Base-by-base conservation (phyloP, 257 asterid genomes). In the Capsicum baccatum region DNA sequence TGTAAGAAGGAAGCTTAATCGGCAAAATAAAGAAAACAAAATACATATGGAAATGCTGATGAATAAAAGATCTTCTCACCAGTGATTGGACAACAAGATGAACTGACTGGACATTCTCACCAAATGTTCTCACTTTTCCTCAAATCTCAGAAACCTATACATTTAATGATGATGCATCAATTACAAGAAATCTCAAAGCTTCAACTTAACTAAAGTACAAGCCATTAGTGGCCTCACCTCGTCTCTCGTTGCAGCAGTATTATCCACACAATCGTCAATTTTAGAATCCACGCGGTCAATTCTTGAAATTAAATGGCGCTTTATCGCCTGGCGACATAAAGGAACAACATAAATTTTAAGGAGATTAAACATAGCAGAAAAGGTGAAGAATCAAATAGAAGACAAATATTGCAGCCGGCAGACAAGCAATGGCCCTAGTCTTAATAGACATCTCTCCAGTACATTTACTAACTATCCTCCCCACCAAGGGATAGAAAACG, bases 201-300 rank as follows among this genome's bases (percentile, higher is more conserved):
- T 83, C 85, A 52, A 42, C 83, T 14, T 26, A 73, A 15, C 83
- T 81, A 67, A 83, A 54, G 47, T 54, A 54, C 66, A 78, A 26
- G 82, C 17, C 69, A 21, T 68, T 26, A 68, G 83, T 67, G 81
- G 81, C 62, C 97, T 86, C 57, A 94, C 99, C 97, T 94, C 94
- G 8, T 87, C 97, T 80, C 85, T 94, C 21, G 94, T 91, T 68
- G 94, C 93, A 83, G 86, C 80, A 69, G 93, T 84, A 87, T 87
- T 87, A 52, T 91, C 94, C 47, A 87, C 86, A 87, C 92, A 90
- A 85, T 94, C 99, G 11, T 95, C 97, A 81, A 95, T 81, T 87
- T 95, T 97, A 84, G 90, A 81, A 84, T 92, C 98, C 79, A 91
- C 94, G 5, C 91, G 88, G 83, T 94, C 94, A 82, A 97, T 91